These are phyloP conservation scores for Curvularia hawaiiensis DNA, from an alignment of 2,329 filamentous ascomycete genomes.

Conservation along the genomic window DNA sequence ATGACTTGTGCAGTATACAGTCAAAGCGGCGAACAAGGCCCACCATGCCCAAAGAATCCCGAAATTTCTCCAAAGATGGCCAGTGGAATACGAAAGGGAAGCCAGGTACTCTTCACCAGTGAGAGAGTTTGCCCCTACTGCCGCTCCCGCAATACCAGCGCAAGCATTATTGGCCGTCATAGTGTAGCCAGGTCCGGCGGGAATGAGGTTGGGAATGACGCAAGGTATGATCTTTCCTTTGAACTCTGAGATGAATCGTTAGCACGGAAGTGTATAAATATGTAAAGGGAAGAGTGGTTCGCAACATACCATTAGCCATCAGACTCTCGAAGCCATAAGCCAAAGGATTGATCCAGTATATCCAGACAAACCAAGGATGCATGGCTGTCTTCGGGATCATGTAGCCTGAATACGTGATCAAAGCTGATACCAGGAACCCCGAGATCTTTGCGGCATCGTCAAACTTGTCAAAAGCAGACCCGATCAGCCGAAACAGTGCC, in stretches of 20 bases:
- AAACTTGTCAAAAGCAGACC: constrained; percentile 67
- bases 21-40: constrained; percentile 55
- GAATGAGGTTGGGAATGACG: constrained; percentile 56
- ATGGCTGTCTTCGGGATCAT: constrained; percentile 61
- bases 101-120: constrained; percentile 63
- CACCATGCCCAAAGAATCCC: constrained; percentile 55
- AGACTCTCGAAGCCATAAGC: constrained; percentile 77
- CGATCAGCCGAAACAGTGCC: constrained; percentile 79
- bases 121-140: constrained; percentile 54
- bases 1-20: constrained; percentile 56
- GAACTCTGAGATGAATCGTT: constrained; percentile 65
- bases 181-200: constrained; percentile 51
- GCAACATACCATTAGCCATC: constrained; percentile 72
- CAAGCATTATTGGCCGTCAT: constrained; percentile 32
- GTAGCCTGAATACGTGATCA: constrained; percentile 64
- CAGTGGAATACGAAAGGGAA: constrained; percentile 50
- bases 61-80: constrained; percentile 46
- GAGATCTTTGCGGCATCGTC: constrained; percentile 59
- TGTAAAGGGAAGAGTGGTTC: constrained; percentile 69
- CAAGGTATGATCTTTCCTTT: constrained; percentile 62
- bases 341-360: constrained; percentile 79
- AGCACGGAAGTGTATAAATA: constrained; percentile 75
- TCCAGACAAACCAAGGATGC: constrained; percentile 79
- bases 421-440: constrained; percentile 58
- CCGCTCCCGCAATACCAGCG: constrained; percentile 45